These are phyloP conservation scores for Coprinellus micaceus DNA, from an alignment of 768 basidiomycete species.

Conservation along the genomic window DNA sequence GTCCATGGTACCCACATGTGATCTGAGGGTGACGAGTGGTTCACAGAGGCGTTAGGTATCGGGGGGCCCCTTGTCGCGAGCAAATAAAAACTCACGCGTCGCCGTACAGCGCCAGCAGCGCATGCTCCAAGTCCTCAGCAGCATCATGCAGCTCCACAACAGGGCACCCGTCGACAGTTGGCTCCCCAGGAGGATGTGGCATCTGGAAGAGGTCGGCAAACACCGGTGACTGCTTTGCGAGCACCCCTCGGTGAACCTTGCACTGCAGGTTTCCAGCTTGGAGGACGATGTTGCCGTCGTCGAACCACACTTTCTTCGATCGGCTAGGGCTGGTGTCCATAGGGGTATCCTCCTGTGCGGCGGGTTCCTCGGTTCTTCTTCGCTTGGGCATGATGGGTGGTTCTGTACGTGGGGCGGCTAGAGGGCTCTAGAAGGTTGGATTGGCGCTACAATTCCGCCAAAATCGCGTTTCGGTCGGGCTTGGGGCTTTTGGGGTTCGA, in stretches of 20 bases:
- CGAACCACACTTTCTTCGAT: slow-evolving; percentile 13
- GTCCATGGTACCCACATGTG: neutral
- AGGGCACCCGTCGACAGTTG: slow-evolving; percentile 13
- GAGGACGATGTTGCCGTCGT: slow-evolving; percentile 22
- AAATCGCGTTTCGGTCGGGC: no score
- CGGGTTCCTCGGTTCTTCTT: no score
- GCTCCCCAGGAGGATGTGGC: slow-evolving; percentile 11
- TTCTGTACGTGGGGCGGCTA: no score
- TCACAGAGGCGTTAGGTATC: neutral
- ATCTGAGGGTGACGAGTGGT: neutral
- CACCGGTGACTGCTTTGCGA: slow-evolving; percentile 17
- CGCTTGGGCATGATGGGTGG: no score
- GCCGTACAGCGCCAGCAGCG: neutral
- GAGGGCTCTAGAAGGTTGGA: no score
- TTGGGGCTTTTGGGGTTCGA: no score
- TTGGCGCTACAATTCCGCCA: no score
- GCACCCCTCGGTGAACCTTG: slow-evolving; percentile 17
- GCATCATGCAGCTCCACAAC: neutral
- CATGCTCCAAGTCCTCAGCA: neutral
- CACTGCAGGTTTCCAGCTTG: slow-evolving; percentile 21
- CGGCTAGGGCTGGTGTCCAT: no score
- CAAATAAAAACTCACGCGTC: neutral
- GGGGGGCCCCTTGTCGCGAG: neutral
- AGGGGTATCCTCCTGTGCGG: neutral
- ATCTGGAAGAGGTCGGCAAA: slow-evolving; percentile 24